These are phyloP conservation scores for Mycena belliarum DNA, from an alignment of 768 basidiomycete species.

Conservation along the genomic window DNA sequence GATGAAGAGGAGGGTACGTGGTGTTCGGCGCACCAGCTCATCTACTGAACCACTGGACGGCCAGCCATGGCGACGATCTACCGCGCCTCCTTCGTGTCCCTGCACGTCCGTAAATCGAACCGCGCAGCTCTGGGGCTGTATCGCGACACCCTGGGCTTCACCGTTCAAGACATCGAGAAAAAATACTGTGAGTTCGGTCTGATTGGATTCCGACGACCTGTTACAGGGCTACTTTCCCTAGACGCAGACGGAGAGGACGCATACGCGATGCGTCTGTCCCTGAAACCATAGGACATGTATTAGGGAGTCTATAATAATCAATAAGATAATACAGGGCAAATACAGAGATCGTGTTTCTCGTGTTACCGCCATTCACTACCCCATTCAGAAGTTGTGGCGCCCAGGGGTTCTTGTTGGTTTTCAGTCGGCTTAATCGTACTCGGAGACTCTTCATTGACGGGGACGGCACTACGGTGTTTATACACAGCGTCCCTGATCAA, in stretches of 20 bases:
- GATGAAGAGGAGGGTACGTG: conserved; percentile 14
- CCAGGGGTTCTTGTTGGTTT: neutral
- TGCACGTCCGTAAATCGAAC: conserved; percentile 96
- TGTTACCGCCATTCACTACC: conserved; percentile 14
- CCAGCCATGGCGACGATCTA: conserved; percentile 91
- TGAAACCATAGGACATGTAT: conserved; percentile 41
- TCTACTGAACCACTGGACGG: too few species aligned
- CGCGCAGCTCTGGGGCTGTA: conserved; percentile 89
- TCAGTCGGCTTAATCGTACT: neutral
- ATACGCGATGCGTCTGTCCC: conserved; percentile 80
- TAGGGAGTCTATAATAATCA: neutral
- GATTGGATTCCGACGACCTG: neutral
- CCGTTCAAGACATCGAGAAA: conserved; percentile 84
- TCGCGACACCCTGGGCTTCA: conserved; percentile 89
- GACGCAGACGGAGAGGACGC: conserved; percentile 97
- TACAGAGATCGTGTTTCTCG: neutral
- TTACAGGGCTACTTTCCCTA: conserved; percentile 30
- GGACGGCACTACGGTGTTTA: conserved; percentile 25
- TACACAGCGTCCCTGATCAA: conserved; percentile 60
- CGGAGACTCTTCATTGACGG: too few species aligned
- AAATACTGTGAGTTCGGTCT: conserved; percentile 70
- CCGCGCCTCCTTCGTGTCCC: conserved; percentile 80
- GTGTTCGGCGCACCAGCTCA: neutral
- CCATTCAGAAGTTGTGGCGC: conserved; percentile 2
- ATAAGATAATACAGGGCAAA: conserved; percentile 17